Conservation (phyloP, 768 basidiomycete genomes). For the Tylopilus sp. region DNA sequence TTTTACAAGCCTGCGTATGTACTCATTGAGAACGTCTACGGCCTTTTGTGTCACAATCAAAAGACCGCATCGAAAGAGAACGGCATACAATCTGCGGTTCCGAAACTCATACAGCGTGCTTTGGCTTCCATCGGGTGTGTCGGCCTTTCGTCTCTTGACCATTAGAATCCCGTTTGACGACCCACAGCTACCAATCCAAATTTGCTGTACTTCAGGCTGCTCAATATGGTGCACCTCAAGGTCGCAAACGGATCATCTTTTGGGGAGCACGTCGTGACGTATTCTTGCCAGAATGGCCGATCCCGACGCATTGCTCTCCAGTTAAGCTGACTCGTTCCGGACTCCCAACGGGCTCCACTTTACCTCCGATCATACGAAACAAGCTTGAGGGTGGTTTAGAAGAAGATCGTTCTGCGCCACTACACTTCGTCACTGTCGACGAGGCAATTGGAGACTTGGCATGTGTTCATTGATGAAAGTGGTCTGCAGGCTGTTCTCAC, state of each 20-base stretch:
- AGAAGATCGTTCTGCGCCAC: conserved; percentile 52
- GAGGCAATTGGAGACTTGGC: conserved; percentile 73
- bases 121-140: conserved; percentile 63
- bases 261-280: conserved; percentile 59
- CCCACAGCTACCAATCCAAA: conserved; percentile 55
- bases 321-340: conserved; percentile 30
- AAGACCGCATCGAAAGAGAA: conserved; percentile 36
- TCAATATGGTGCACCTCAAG: conserved; percentile 72
- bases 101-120: conserved; percentile 63
- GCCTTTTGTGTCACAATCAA: conserved; percentile 52
- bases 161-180: not conserved
- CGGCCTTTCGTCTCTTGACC: not conserved
- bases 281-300: conserved; percentile 57
- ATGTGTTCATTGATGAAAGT: conserved; percentile 27
- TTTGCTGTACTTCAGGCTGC: conserved; percentile 66
- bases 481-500: conserved; percentile 5
- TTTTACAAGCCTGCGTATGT: conserved; percentile 60
- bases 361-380: conserved; percentile 45
- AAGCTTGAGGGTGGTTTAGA: conserved; percentile 27
- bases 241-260: conserved; percentile 64
- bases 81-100: conserved; percentile 49
- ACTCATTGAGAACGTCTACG: conserved; percentile 70
- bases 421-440: conserved; percentile 52
- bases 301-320: conserved; percentile 56
- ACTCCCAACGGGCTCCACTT: conserved; percentile 42